Evolutionary conservation across 805 yeast species (phyloP).

Genomic region (Diddensiella caesifluorescens): DNA sequence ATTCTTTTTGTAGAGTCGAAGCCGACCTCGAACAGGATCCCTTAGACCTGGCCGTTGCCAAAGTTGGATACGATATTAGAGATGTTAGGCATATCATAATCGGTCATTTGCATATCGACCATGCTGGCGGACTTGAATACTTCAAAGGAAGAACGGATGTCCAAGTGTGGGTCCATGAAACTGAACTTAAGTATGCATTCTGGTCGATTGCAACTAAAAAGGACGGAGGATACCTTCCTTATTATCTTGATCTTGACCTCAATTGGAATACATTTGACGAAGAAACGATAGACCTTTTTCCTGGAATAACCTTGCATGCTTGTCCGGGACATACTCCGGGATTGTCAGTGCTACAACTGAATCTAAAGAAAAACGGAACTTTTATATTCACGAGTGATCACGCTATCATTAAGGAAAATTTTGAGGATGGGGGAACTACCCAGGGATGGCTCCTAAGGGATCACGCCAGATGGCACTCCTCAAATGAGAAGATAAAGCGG

Average conservation of each 20-base stretch:
- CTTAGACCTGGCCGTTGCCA: neutral
- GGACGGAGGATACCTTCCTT: neutral
- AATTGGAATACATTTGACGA: constrained; percentile 4
- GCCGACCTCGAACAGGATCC: no score
- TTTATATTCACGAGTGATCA: no score
- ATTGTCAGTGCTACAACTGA: no score
- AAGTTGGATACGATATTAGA: neutral
- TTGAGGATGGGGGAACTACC: no score
- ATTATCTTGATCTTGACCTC: constrained; percentile 4
- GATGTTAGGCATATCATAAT: constrained; percentile 3
- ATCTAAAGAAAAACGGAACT: no score
- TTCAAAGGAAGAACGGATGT: constrained; percentile 2
- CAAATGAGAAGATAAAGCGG: no score
- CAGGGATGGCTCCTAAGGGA: no score
- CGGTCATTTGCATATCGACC: constrained; percentile 3
- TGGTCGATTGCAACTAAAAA: constrained; percentile 1
- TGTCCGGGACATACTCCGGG: constrained; percentile 2
- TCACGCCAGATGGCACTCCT: no score
- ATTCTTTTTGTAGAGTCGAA: no score
- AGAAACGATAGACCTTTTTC: neutral
- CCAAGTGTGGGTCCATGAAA: constrained; percentile 3
- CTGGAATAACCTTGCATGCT: neutral
- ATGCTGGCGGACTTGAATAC: constrained; percentile 4
- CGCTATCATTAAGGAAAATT: no score
- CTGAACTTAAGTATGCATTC: constrained; percentile 4